Evolutionary conservation across 495 filamentous ascomycete species (phyloP), one percentile per base, ranked within the genome.

Genomic region (Cercophora newfieldiana): DNA sequence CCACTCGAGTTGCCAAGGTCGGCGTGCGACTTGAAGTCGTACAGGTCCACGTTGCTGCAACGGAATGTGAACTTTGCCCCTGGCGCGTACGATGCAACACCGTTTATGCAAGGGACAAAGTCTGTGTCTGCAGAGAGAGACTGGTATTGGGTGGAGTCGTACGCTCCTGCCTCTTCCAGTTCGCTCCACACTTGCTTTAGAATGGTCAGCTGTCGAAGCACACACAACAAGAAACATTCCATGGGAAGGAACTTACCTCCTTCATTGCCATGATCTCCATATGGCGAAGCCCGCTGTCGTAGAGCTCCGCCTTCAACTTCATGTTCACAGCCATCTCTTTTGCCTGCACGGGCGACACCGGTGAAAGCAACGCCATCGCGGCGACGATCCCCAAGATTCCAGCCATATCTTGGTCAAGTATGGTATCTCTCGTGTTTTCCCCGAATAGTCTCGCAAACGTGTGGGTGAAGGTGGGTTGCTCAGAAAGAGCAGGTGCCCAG

Each of bases 21-120:
- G 10, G 72, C 72, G 70, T 86, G 84, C 18, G 73, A 74, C 55
- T 79, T 69, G 72, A 86, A 86, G 68, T 83, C 78, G 66, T 80
- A 81, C 28, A 86, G 71, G 67, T 87, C 83, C 24, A 87, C 71
- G 69, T 83, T 82, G 55, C 73, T 81, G 75, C 85, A 87, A 50
- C 75, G 72, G 76, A 85, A 87, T 6, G 76, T 78, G 70, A 82
- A 77, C 53, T 75, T 75, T 26, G 78, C 75, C 31, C 78, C 77
- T n/a, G 69, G 65, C 25, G 76, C 69, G 51, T 79, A 77, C 12
- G 66, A 72, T 0, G 82, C 83, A 16, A 79, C 63, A 3, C 85
- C 85, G 65, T 87, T 74, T 8, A 64, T 69, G 71, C 85, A 87
- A 28, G 76, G 64, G n/a, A 78, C 68, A 6, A 37, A 69, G 64